Base-by-base conservation (phyloP, 2,329 filamentous ascomycete genomes). In the Paracoccidioides lutzii region DNA sequence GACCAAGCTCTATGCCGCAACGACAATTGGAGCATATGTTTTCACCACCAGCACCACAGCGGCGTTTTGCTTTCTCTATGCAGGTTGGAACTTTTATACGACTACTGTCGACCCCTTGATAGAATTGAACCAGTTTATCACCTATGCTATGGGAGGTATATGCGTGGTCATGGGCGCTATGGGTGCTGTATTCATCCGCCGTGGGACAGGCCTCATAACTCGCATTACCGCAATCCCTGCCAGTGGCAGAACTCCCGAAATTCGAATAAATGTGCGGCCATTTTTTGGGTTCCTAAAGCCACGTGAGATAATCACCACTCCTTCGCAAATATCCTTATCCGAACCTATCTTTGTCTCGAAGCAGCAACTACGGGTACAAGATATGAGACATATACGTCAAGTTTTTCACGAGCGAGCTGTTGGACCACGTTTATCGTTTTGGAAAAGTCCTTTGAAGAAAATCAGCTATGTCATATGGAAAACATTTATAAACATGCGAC, bases 21-120 rank as follows among this genome's bases (percentile, higher is more conserved):
- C 81, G 12, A 81, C 82, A 0, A 83, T 87, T 63, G 78, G 78
- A 56, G 76, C 77, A 69, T 85, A 83, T 67, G 76, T 84, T 59
- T 65, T 80, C 61, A 78, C 80, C 48, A 81, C 80, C 64, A 83
- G 83, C 68, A 67, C 72, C 12, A 77, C 80, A 32, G 78, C 78
- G 2, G 58, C 75, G 28, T 78, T 79, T 63, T 81, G 77, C 67
- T 73, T 81, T 56, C 61, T 67, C 41, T 81, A 77, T 63, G 74
- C 77, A 1, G 69, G 72, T 49, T 73, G 76, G 62, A 78, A 80
- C 65, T 76, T 76, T 60, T 77, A 75, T 63, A 67, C 71, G 54
- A 74, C 77, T 44, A 75, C 78, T 59, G 66, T 74, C 45, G 66
- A 78, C 58, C 71, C 77, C 5, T 76, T 80, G 12, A 69, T 77